Base-by-base conservation (phyloP, 2,329 filamentous ascomycete species). In the Anisogramma anomala region DNA sequence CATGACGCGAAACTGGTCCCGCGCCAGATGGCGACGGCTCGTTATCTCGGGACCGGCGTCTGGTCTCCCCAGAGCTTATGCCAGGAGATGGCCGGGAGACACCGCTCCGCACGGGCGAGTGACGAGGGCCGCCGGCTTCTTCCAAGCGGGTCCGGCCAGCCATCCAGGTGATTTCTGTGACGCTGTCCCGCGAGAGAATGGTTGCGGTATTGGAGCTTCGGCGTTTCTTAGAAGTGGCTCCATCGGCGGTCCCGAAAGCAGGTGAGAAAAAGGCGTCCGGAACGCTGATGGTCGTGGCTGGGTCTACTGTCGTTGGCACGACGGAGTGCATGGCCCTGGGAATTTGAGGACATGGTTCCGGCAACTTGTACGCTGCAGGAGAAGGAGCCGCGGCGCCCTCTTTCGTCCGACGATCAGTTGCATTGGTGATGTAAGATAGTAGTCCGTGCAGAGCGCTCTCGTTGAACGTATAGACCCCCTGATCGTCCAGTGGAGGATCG, bases 101-200 rank as follows among this genome's bases (percentile, higher is more conserved):
- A 32, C 18, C 30, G 15, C 15, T 32, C 14, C 15, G 14, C 8
- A 32, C 14, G 7, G 35, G 26, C 19, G 22, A 19, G 13, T 15
- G 1, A 4, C 13, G 18, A 11, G 27, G 33, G n/a, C 28, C 20
- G 27, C 7, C 11, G 9, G 31, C 10, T 3, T 22, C 14, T 11
- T 32, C 19, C 4, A 15, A 3, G 13, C 17, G 31, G 22, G 10
- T 15, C n/a, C 18, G 34, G 32, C 22, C 8, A 15, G 36, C 14
- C 15, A 26, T 30, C 43, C 43, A 46, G 18, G 40, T 43, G 28
- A 43, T 40, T 15, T 40, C 28, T 10, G 43, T 40, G 15, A 43
- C 33, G 11, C 30, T 46, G 23, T 43, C 28, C 8, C 15, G 34
- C 2, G 37, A 41, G 30, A 44, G 13, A 3, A 46, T 33, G 2